phyloP scores from a whole-genome alignment of 768 basidiomycete genomes.

The Pisolithus sp. region DNA sequence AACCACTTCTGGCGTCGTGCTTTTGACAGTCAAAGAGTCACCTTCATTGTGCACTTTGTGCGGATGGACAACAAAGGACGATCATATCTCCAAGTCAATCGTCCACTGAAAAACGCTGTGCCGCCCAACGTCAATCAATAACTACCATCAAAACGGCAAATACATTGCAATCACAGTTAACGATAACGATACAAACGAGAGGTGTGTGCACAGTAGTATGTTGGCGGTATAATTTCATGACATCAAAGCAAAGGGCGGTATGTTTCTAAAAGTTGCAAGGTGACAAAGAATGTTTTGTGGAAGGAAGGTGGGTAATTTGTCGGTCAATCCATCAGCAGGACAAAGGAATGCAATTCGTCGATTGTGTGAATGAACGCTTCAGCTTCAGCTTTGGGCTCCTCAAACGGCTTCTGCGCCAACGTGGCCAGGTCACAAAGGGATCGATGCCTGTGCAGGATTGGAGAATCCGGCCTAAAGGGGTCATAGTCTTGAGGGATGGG shows the following conservation, averaged over 20 bases:
- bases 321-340: slow-evolving; percentile 9
- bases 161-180: slow-evolving; percentile 5
- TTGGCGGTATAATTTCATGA: not conserved
- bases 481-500: slow-evolving; percentile 15
- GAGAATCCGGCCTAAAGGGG: slow-evolving; percentile 15
- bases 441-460: slow-evolving; percentile 14
- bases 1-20: too few species aligned
- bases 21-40: too few species aligned
- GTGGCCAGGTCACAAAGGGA: slow-evolving; percentile 16
- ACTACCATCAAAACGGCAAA: not conserved
- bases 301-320: slow-evolving; percentile 1
- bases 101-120: too few species aligned
- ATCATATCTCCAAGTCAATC: too few species aligned
- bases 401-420: not conserved
- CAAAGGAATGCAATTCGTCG: slow-evolving; percentile 19
- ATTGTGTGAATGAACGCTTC: slow-evolving; percentile 8
- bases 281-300: not conserved
- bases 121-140: too few species aligned
- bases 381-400: not conserved
- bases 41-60: too few species aligned
- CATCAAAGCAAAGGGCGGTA: not conserved
- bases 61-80: too few species aligned
- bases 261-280: not conserved
- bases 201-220: not conserved
- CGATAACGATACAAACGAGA: slow-evolving; percentile 7